Conservation (phyloP, 257 asterid genomes). For the Nicotiana undulata region DNA sequence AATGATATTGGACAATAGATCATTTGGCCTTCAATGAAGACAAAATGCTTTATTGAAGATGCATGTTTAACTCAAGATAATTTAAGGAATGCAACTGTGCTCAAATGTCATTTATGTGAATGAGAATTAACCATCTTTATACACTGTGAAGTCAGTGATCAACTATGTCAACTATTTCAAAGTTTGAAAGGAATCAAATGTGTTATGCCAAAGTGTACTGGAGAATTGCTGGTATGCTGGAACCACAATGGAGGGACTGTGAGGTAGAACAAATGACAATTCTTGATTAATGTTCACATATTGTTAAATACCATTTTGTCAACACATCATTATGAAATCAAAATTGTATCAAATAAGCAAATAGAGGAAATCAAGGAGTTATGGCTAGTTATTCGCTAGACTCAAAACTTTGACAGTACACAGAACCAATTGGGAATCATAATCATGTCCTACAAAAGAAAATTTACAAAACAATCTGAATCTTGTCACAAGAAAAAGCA, state of each 20-base stretch:
- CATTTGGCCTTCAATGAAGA: background rate
- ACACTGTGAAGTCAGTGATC: too few species aligned
- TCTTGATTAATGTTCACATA: background rate
- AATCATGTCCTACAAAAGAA: background rate
- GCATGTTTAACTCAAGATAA: too few species aligned
- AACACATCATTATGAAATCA: background rate
- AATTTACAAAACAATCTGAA: background rate
- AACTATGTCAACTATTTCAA: too few species aligned
- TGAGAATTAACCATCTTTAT: too few species aligned
- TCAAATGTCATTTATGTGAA: too few species aligned
- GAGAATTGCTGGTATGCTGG: too few species aligned
- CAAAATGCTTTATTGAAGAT: too few species aligned
- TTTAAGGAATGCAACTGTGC: too few species aligned
- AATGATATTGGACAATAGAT: background rate
- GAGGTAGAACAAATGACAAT: too few species aligned
- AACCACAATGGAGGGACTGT: too few species aligned
- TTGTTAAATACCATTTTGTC: background rate
- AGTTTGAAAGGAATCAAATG: too few species aligned
- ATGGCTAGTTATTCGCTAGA: background rate
- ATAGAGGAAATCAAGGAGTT: background rate
- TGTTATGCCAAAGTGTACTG: too few species aligned
- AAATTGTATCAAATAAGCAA: background rate
- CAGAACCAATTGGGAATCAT: background rate
- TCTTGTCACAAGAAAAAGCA: background rate
- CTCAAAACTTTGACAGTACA: background rate